Evolutionary conservation across 177 flowering plant genomes (phyloP), one percentile per base, ranked within the genome.

Genomic region (Telopea speciosissima): DNA sequence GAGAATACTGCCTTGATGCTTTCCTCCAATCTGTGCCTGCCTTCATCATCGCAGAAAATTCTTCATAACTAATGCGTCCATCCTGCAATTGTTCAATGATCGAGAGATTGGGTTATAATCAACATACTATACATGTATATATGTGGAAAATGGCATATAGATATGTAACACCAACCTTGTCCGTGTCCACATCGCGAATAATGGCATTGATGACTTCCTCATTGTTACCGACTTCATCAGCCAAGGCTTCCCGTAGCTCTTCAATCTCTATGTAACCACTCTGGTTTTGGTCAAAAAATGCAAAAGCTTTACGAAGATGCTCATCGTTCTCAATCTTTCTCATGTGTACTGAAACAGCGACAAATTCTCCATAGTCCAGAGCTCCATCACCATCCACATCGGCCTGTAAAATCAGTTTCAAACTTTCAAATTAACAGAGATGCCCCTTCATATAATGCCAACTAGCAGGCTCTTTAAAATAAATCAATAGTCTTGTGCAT

Each of bases 11-110:
- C 73, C 98, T 85, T 17, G 98, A 93, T 21, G 96, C 98, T 85
- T 93, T 93, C 75, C 98, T 89, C 98, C 98, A 94, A 81, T 94
- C 98, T n/a, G 98, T 94, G 31, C 98, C 98, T 0, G 97, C 89
- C 80, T 90, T 94, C 98, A 92, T 94, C 98, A 94, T 94, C 21
- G 83, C 78, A 0, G 93, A 85, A 79, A 94, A 94, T 78, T 94
- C 98, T 14, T 90, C 96, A 42, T 88, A 94, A 79, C 98, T 94
- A 75, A 94, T 94, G 23, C 87, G 82, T 19, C 98, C 98, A 78
- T 94, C 98, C 98, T 94, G 88, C 78, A 58, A 58, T 21, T 2
- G 8, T 21, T 5, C 8, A 58, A 52, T 24, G n/a, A 28, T 49
- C 61, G 25, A 63, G 4, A 67, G 56, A 8, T 26, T 33, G 54